These are phyloP conservation scores for Torulaspora delbrueckii DNA, from an alignment of 805 yeast genomes.

Conservation along the genomic window DNA sequence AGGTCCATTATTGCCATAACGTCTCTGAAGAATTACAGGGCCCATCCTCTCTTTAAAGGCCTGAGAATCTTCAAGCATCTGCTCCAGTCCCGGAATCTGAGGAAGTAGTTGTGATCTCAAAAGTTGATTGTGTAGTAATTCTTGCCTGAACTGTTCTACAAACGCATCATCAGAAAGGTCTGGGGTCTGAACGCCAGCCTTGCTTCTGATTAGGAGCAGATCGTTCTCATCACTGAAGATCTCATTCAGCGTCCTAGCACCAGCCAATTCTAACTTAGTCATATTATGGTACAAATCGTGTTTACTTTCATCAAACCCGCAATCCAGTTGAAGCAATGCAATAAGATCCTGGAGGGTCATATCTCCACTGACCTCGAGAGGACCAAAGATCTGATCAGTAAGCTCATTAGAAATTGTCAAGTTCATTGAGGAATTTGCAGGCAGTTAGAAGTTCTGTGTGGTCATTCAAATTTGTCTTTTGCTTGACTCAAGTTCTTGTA, in stretches of 20 bases:
- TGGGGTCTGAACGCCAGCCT: conserved; percentile 7
- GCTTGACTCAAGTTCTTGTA: not conserved
- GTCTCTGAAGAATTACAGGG: conserved; percentile 35
- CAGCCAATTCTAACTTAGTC: conserved; percentile 34
- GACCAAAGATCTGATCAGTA: conserved; percentile 44
- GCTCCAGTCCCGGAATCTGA: conserved; percentile 46
- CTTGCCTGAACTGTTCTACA: conserved; percentile 48
- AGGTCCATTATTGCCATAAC: conserved; percentile 11
- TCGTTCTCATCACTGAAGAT: conserved; percentile 55
- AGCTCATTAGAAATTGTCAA: conserved; percentile 47
- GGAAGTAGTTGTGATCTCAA: conserved; percentile 36
- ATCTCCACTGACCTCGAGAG: conserved; percentile 60
- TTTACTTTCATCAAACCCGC: conserved; percentile 43
- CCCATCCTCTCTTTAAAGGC: conserved; percentile 43
- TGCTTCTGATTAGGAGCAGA: conserved; percentile 43
- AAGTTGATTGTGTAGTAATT: conserved; percentile 41
- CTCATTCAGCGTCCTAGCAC: conserved; percentile 40
- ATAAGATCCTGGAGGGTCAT: conserved; percentile 62
- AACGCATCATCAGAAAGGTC: conserved; percentile 22
- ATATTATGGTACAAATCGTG: conserved; percentile 51
- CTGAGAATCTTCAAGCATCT: conserved; percentile 44
- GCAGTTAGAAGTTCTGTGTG: not conserved
- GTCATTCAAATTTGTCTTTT: not conserved
- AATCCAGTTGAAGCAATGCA: conserved; percentile 69
- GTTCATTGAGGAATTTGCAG: conserved; percentile 38